Percentiles rank a stretch among this genome's conserved stretches.
These are phyloP conservation scores for Lentinula sp. DNA, from an alignment of 768 basidiomycete genomes.

Conservation along the genomic window DNA sequence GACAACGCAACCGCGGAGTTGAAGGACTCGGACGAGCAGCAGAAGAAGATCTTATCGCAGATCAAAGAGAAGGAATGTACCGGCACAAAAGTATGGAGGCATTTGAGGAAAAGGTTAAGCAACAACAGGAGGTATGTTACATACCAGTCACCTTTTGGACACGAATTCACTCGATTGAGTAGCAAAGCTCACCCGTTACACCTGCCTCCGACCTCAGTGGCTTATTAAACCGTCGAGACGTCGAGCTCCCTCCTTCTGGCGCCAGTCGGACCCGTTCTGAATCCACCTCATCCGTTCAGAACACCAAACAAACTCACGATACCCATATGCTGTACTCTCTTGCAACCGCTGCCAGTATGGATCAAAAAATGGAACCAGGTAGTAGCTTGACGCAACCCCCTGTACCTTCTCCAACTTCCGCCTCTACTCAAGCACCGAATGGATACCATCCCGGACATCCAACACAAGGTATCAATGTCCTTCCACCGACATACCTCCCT, in stretches of 20 bases:
- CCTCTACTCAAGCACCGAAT: not conserved
- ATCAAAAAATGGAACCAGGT: constrained; percentile 2
- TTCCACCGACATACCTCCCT: not conserved
- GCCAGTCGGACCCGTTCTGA: not conserved
- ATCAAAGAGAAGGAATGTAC: constrained; percentile 11
- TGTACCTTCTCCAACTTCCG: not conserved
- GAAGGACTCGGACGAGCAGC: constrained; percentile 9
- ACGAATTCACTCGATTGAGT: not conserved
- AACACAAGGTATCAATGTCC: not conserved
- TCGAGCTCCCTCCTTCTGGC: not conserved
- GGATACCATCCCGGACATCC: not conserved
- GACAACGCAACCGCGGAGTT: constrained; percentile 2
- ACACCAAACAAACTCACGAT: not conserved
- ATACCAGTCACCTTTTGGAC: no score
- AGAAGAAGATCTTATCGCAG: constrained; percentile 8
- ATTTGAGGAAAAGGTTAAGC: constrained; percentile 4
- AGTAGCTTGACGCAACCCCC: not conserved
- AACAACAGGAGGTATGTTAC: constrained; percentile 3
- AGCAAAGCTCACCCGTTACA: not conserved
- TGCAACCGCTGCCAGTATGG: constrained; percentile 3
- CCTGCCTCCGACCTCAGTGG: not conserved
- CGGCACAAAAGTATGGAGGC: constrained; percentile 8
- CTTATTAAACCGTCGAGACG: not conserved
- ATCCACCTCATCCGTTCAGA: not conserved
- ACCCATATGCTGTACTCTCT: constrained; percentile 6